These are phyloP conservation scores for Canna indica DNA, from an alignment of 176 grass and related monocot genomes.

Conservation along the genomic window DNA sequence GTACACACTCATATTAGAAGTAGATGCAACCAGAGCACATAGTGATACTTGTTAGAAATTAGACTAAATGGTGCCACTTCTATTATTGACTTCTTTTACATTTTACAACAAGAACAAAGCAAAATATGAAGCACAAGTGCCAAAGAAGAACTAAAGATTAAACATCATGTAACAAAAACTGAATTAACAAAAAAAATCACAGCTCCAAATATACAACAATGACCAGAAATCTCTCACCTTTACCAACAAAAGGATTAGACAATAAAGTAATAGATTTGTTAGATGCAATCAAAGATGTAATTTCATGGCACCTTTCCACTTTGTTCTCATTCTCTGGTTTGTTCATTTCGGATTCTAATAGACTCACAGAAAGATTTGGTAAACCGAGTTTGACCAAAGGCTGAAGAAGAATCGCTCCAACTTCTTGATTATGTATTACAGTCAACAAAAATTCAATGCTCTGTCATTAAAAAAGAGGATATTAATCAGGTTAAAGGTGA, in stretches of 20 bases:
- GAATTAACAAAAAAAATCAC: background rate
- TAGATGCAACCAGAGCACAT: too few relatives aligned
- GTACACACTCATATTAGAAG: too few relatives aligned
- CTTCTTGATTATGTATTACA: constrained; percentile 49
- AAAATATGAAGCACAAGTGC: background rate
- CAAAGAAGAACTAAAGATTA: background rate
- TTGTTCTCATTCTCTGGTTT: constrained; percentile 51
- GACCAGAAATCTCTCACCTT: background rate
- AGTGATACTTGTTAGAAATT: background rate
- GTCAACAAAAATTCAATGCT: constrained; percentile 70
- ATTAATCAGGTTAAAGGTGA: constrained; percentile 8
- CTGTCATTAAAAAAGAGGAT: constrained; percentile 38
- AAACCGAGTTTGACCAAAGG: constrained; percentile 71
- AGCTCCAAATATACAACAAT: background rate
- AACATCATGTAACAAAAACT: background rate
- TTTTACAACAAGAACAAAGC: background rate
- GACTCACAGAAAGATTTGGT: constrained; percentile 35
- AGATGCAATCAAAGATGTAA: background rate
- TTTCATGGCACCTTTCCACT: constrained; percentile 49
- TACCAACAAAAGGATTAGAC: constrained; percentile 2
- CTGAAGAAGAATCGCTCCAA: constrained; percentile 50
- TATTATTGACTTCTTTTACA: background rate
- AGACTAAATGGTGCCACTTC: background rate
- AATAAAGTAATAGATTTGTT: background rate
- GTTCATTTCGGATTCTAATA: constrained; percentile 59